Evolutionary conservation across 2,329 filamentous ascomycete species (phyloP).

Genomic region (Beauveria sp.): DNA sequence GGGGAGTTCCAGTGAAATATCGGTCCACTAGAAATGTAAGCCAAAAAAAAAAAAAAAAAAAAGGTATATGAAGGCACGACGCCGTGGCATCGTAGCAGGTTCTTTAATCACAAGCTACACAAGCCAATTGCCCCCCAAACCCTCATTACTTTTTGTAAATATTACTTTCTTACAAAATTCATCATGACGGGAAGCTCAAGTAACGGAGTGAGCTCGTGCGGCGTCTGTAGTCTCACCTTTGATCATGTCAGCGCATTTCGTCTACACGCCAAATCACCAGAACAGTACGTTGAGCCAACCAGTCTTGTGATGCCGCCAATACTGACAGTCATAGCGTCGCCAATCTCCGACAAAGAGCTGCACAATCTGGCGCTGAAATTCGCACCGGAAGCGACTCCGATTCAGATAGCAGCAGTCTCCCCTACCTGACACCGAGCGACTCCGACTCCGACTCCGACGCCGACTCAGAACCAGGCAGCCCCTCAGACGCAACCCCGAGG

Average conservation of each 20-base stretch:
- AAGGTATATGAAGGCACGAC: background rate
- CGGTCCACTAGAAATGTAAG: background rate
- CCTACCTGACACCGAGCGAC: background rate
- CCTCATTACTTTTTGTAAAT: background rate
- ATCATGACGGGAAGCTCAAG: conserved; percentile 1
- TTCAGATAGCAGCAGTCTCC: background rate
- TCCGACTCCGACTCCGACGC: background rate
- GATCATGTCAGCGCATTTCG: conserved; percentile 1
- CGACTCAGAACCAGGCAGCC: background rate
- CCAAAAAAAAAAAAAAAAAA: background rate
- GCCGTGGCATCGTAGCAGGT: background rate
- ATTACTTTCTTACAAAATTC: background rate
- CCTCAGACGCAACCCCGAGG: background rate
- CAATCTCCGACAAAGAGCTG: conserved; percentile 7
- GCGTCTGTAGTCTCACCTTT: conserved; percentile 6
- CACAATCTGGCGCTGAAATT: conserved; percentile 8
- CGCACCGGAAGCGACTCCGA: background rate
- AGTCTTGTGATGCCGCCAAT: no score
- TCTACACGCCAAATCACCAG: conserved; percentile 6
- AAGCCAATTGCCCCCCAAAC: background rate
- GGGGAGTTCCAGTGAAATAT: background rate
- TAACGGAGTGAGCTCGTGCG: background rate
- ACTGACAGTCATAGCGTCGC: conserved; percentile 2
- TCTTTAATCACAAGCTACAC: background rate
- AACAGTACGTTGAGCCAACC: background rate